phyloP scores from a whole-genome alignment of 306 rosid genomes.

The Elaeagnus macrophylla region DNA sequence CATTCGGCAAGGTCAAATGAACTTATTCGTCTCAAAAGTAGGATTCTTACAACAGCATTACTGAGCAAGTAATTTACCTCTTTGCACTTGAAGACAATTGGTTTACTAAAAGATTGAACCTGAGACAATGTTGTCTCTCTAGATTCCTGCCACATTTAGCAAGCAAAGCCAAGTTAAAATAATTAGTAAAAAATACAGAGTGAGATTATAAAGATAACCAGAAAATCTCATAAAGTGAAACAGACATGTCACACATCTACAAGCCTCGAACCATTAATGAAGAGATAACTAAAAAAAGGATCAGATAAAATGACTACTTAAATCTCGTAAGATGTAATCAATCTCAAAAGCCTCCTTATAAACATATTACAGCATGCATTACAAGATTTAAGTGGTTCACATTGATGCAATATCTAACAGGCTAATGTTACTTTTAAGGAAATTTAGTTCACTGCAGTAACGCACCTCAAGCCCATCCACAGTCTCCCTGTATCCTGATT shows the following conservation, averaged over 20 bases:
- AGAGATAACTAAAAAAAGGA: too few relatives aligned
- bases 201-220: not conserved
- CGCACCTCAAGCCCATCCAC: conserved; percentile 87
- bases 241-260: too few relatives aligned
- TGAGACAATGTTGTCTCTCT: conserved; percentile 64
- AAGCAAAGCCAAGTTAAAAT: conserved; percentile 24
- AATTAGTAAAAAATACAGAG: not conserved
- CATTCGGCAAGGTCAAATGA: not conserved
- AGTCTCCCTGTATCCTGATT: conserved; percentile 72
- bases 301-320: too few relatives aligned
- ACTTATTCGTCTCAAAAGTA: too few relatives aligned
- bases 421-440: not conserved
- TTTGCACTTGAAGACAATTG: conserved; percentile 56
- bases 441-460: not conserved
- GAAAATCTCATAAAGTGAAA: not conserved
- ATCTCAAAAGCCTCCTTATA: too few relatives aligned
- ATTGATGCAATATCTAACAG: not conserved
- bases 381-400: not conserved
- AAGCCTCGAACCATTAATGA: too few relatives aligned
- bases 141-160: conserved; percentile 55
- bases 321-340: too few relatives aligned
- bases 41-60: too few relatives aligned
- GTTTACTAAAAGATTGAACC: conserved; percentile 46
- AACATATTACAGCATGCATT: too few relatives aligned
- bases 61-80: conserved; percentile 45